Conservation (phyloP, 2,329 filamentous ascomycete species). For the Sphaerostilbella broomeana region DNA sequence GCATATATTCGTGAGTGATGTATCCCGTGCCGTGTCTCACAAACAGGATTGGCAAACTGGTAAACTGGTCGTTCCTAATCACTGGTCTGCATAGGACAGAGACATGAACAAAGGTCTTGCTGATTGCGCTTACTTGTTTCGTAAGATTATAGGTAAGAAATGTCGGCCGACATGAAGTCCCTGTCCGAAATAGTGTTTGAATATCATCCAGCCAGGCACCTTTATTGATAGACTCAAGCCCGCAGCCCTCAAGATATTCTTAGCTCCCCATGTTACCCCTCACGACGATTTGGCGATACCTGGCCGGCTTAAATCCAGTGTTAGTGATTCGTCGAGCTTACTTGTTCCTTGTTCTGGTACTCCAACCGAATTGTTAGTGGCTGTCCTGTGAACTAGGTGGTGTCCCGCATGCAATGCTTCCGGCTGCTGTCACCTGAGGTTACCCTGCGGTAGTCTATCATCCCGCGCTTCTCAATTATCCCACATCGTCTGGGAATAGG, state of each 20-base stretch:
- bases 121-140: no score
- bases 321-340: constrained; percentile 11
- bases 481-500: constrained; percentile 4
- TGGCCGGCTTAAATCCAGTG: constrained; percentile 2
- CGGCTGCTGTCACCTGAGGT: constrained; percentile 2
- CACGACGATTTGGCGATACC: constrained; percentile 1
- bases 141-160: no score
- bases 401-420: constrained; percentile 10
- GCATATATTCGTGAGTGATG: no score
- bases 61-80: no score
- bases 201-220: constrained; percentile 5
- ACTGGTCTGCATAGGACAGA: no score
- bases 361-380: constrained; percentile 1
- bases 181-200: background rate
- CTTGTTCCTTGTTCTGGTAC: background rate
- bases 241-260: constrained; percentile 6
- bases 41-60: no score
- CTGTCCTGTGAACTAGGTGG: constrained; percentile 11
- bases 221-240: constrained; percentile 4
- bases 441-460: constrained; percentile 3
- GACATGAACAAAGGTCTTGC: no score
- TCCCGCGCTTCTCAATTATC: constrained; percentile 7
- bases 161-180: constrained; percentile 4
- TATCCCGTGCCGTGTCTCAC: no score
- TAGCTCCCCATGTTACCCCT: constrained; percentile 8